Conservation (phyloP, 2,329 filamentous ascomycete genomes). For the Curvularia sp. region DNA sequence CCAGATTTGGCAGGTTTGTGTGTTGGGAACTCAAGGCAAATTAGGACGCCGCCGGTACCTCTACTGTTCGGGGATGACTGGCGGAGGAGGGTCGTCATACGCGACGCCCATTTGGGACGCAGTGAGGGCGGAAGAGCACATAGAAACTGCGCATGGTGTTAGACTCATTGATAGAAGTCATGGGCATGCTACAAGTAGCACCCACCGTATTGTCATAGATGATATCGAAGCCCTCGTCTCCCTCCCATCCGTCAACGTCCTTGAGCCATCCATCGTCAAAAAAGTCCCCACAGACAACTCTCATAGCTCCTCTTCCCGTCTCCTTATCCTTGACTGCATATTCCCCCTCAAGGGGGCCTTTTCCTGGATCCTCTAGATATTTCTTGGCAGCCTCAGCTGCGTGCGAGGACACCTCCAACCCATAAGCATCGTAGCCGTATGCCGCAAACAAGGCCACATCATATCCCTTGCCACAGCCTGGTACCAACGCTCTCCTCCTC, state of each 20-base stretch:
- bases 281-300: conserved; percentile 70
- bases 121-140: conserved; percentile 64
- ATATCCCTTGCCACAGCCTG: conserved; percentile 82
- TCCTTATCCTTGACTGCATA: conserved; percentile 54
- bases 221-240: conserved; percentile 65
- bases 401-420: conserved; percentile 70
- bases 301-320: conserved; percentile 59
- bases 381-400: conserved; percentile 58
- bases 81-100: conserved; percentile 63
- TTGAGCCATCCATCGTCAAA: conserved; percentile 67
- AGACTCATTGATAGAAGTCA: conserved; percentile 4
- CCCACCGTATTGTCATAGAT: conserved; percentile 70
- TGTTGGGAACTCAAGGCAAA: conserved; percentile 80
- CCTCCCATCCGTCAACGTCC: conserved; percentile 42
- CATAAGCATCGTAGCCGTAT: conserved; percentile 79
- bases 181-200: neutral
- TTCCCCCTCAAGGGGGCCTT: conserved; percentile 50
- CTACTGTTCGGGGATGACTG: conserved; percentile 24
- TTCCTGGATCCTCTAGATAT: conserved; percentile 43
- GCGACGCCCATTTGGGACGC: conserved; percentile 65
- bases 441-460: conserved; percentile 78
- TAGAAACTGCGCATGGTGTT: conserved; percentile 59
- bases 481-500: conserved; percentile 71
- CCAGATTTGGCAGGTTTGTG: conserved; percentile 69
- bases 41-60: conserved; percentile 56